phyloP scores from a whole-genome alignment of 352 stramenopile genomes.

The Globisporangium alternatum region DNA sequence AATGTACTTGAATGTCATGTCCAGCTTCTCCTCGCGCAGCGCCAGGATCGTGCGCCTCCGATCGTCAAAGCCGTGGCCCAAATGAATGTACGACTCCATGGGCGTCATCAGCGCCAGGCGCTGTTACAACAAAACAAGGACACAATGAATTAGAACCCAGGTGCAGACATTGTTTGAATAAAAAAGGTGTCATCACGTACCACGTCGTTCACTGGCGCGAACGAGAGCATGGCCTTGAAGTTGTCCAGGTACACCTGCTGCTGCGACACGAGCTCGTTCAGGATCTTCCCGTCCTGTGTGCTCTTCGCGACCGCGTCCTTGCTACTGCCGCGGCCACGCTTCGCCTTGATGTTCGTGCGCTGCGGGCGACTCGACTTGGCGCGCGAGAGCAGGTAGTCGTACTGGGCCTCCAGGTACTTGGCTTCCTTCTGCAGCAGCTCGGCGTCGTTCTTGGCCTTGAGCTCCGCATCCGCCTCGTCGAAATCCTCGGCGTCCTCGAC shows the following conservation, averaged over 20 bases:
- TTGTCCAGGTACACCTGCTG: slow-evolving; percentile 76
- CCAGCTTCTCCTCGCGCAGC: slow-evolving; percentile 71
- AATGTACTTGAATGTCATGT: slow-evolving; percentile 80
- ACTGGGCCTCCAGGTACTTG: slow-evolving; percentile 68
- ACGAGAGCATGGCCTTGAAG: slow-evolving; percentile 73
- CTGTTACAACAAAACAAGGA: slow-evolving; percentile 18
- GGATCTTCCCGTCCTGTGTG: slow-evolving; percentile 42
- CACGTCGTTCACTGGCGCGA: slow-evolving; percentile 73
- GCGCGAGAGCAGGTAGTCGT: slow-evolving; percentile 57
- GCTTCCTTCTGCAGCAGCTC: slow-evolving; percentile 65
- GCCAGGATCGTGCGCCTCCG: slow-evolving; percentile 53
- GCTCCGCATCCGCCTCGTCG: slow-evolving; percentile 7
- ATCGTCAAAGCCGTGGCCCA: slow-evolving; percentile 60
- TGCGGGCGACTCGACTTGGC: slow-evolving; percentile 39
- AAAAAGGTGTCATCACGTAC: slow-evolving; percentile 18
- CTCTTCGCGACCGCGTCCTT: slow-evolving; percentile 41
- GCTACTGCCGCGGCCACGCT: slow-evolving; percentile 32
- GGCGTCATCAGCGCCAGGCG: slow-evolving; percentile 77
- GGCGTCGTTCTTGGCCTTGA: slow-evolving; percentile 38
- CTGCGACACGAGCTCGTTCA: slow-evolving; percentile 59
- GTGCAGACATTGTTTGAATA: background rate
- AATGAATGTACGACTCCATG: slow-evolving; percentile 73
- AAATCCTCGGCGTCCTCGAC: slow-evolving; percentile 12
- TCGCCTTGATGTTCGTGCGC: slow-evolving; percentile 46
- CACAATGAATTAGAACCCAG: background rate